Percentiles rank a stretch among this genome's conserved stretches.
These are phyloP conservation scores for Neolentinus lepideus DNA, from an alignment of 1,284 basidiomycete species.

Conservation along the genomic window DNA sequence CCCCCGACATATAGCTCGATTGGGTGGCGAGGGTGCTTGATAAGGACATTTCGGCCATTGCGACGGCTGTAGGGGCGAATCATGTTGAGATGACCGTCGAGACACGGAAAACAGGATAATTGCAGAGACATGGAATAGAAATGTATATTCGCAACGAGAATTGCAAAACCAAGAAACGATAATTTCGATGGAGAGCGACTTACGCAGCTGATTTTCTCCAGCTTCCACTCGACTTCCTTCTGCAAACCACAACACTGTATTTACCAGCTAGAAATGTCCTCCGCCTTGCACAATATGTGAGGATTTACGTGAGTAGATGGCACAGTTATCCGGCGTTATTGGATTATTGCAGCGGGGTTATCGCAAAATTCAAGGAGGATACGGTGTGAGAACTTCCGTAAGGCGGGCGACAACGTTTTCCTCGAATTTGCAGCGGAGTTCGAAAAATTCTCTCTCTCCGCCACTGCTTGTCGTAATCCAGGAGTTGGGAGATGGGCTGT, in stretches of 20 bases:
- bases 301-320: not conserved
- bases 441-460: not conserved
- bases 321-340: not conserved
- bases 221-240: not conserved
- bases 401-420: not conserved
- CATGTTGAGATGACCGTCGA: not conserved
- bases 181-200: not conserved
- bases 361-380: constrained; percentile 1
- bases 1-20: not conserved
- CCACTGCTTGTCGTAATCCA: not conserved
- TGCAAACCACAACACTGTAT: not conserved
- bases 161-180: not conserved
- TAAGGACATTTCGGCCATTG: not conserved
- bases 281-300: not conserved
- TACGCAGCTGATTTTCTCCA: not conserved
- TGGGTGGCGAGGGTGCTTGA: constrained; percentile 1
- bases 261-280: not conserved
- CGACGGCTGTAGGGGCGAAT: not conserved
- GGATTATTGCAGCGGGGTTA: not conserved
- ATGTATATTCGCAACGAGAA: not conserved
- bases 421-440: not conserved
- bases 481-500: not conserved
- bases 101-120: not conserved
- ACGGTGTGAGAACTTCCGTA: constrained; percentile 1
- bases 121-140: not conserved